A percentile compares a stretch with the other conserved stretches of the same genome.
phyloP scores from a whole-genome alignment of 805 yeast species.

The Zygoascus flipseniorum region DNA sequence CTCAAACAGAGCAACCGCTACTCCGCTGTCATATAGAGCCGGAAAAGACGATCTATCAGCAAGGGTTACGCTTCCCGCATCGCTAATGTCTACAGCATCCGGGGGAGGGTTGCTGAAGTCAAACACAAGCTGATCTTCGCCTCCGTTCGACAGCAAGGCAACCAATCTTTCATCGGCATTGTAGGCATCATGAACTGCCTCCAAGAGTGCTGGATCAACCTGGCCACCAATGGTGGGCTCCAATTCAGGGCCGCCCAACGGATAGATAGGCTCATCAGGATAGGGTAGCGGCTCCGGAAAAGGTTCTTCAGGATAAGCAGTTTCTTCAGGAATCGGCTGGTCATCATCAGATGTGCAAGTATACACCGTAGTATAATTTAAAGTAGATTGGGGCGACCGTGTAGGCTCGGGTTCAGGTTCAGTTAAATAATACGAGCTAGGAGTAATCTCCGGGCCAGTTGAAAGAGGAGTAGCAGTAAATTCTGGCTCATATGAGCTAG shows the following conservation, averaged over 20 bases:
- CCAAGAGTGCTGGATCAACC: neutral
- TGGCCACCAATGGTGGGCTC: neutral
- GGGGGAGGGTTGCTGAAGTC: conserved; percentile 14
- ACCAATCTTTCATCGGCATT: conserved; percentile 8
- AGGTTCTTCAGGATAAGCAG: neutral
- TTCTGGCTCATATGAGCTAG: neutral
- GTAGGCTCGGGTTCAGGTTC: neutral
- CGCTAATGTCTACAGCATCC: conserved; percentile 1
- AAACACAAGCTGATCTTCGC: conserved; percentile 11
- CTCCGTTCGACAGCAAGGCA: conserved; percentile 7
- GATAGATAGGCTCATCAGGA: neutral
- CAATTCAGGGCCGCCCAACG: neutral
- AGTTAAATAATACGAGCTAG: neutral
- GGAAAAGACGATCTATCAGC: conserved; percentile 14
- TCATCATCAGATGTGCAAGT: neutral
- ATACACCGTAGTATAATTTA: neutral
- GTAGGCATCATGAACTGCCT: neutral
- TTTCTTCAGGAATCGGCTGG: neutral
- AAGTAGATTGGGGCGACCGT: neutral
- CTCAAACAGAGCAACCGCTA: conserved; percentile 9
- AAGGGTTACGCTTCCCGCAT: conserved; percentile 9
- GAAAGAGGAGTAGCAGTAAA: neutral
- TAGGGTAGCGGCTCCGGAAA: too few relatives aligned
- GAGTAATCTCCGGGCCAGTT: neutral
- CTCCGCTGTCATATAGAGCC: conserved; percentile 12